phyloP scores from a whole-genome alignment of 2,329 filamentous ascomycete genomes.

The Metarhizium humberi region DNA sequence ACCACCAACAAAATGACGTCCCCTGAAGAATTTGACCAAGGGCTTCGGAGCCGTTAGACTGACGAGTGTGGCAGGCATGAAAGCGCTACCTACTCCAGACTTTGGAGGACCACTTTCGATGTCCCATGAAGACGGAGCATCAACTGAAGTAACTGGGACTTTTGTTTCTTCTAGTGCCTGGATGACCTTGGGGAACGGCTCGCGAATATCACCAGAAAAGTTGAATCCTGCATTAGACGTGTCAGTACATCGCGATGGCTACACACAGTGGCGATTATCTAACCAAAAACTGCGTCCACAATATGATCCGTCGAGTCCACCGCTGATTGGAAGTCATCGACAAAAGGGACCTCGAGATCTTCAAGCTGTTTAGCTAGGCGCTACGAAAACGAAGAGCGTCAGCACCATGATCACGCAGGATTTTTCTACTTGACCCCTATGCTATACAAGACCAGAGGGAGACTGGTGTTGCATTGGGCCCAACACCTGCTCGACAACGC shows the following conservation, averaged over 20 bases:
- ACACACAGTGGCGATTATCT: slow-evolving; percentile 14
- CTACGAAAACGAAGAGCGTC: slow-evolving; percentile 34
- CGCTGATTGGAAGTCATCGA: slow-evolving; percentile 64
- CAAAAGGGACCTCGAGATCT: slow-evolving; percentile 75
- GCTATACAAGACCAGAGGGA: background rate
- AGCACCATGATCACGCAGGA: background rate
- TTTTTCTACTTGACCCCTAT: background rate
- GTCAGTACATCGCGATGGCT: background rate
- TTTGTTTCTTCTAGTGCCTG: slow-evolving; percentile 61
- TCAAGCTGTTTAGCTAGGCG: slow-evolving; percentile 77
- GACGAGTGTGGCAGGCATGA: slow-evolving; percentile 72
- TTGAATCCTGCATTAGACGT: slow-evolving; percentile 58
- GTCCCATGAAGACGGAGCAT: slow-evolving; percentile 91
- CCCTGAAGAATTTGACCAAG: slow-evolving; percentile 71
- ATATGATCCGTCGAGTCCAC: slow-evolving; percentile 66
- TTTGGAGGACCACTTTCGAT: slow-evolving; percentile 77
- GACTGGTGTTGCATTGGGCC: background rate
- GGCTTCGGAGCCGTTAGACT: slow-evolving; percentile 93
- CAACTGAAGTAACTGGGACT: slow-evolving; percentile 76
- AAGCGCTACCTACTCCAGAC: slow-evolving; percentile 67
- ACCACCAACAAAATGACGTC: slow-evolving; percentile 86
- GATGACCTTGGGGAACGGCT: slow-evolving; percentile 81
- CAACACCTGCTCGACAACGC: background rate
- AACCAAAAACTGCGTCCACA: slow-evolving; percentile 88
- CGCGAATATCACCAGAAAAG: slow-evolving; percentile 85